phyloP scores from a whole-genome alignment of 495 filamentous ascomycete genomes.

The Parathielavia hyrcaniae region DNA sequence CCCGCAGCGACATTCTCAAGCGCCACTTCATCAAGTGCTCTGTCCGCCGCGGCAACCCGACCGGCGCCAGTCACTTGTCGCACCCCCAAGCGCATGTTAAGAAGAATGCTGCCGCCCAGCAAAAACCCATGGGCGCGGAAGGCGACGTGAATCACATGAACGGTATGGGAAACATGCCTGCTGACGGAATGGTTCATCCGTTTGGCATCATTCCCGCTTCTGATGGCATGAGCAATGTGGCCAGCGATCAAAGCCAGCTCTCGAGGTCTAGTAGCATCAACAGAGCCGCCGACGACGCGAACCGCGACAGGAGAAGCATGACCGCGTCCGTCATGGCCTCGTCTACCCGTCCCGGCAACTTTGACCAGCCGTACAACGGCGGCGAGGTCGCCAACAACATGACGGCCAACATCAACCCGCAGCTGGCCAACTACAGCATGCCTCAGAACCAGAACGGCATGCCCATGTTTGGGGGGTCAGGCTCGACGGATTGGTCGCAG shows the following conservation, averaged over 20 bases:
- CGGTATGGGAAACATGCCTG: constrained; percentile 46
- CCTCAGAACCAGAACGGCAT: constrained; percentile 47
- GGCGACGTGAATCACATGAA: constrained; percentile 49
- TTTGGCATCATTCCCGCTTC: constrained; percentile 42
- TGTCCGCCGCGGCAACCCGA: constrained; percentile 87
- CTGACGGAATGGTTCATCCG: constrained; percentile 47
- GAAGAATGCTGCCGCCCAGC: constrained; percentile 56
- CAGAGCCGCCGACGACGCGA: constrained; percentile 42
- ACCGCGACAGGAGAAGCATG: constrained; percentile 50
- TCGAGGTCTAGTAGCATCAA: constrained; percentile 56
- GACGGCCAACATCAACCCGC: constrained; percentile 51
- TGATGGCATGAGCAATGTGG: constrained; percentile 46
- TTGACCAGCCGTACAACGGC: constrained; percentile 46
- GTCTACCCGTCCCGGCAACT: constrained; percentile 35
- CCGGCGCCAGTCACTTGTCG: constrained; percentile 82
- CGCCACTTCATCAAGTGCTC: constrained; percentile 99
- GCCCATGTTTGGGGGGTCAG: constrained; percentile 46
- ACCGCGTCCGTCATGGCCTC: constrained; percentile 39
- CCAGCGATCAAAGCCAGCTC: constrained; percentile 49
- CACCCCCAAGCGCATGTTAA: constrained; percentile 84
- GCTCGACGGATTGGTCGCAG: constrained; percentile 57
- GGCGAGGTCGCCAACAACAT: constrained; percentile 48
- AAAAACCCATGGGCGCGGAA: constrained; percentile 44
- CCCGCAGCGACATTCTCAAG: constrained; percentile 95
- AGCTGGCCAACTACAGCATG: constrained; percentile 52